Evolutionary conservation across 1,139 yeast genomes (phyloP).

Genomic region (Kodamaea fungicola): DNA sequence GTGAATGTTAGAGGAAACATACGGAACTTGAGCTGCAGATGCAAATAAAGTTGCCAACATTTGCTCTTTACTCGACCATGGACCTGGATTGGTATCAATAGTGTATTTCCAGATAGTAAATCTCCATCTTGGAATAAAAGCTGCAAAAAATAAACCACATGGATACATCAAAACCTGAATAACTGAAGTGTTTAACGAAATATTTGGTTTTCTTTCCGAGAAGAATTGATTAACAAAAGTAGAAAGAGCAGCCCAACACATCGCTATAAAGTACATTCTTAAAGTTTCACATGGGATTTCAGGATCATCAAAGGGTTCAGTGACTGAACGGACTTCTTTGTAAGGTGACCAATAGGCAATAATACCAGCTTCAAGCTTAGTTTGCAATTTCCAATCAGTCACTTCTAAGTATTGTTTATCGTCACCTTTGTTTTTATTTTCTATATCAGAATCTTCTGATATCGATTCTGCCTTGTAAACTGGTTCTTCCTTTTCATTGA

Average conservation of each 20-base stretch:
- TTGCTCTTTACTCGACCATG: conserved; percentile 21
- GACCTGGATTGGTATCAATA: conserved; percentile 20
- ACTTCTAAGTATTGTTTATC: too few relatives aligned
- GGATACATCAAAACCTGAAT: conserved; percentile 59
- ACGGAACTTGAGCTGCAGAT: conserved; percentile 5
- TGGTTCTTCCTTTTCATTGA: too few relatives aligned
- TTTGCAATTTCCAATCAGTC: conserved; percentile 13
- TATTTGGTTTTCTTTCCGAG: conserved; percentile 50
- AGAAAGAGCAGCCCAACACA: conserved; percentile 54
- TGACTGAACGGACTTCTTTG: conserved; percentile 59
- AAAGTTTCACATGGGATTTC: conserved; percentile 49
- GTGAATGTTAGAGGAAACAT: conserved; percentile 14
- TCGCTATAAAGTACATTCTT: conserved; percentile 52
- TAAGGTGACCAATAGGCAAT: conserved; percentile 57
- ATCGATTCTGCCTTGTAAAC: too few relatives aligned
- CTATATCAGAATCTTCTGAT: too few relatives aligned
- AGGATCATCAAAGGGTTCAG: conserved; percentile 52
- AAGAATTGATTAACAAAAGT: conserved; percentile 58
- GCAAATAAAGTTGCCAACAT: conserved; percentile 16
- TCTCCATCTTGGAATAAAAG: conserved; percentile 19
- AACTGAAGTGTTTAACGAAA: conserved; percentile 42
- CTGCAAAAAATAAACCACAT: conserved; percentile 39
- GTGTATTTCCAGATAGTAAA: conserved; percentile 14
- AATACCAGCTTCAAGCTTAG: conserved; percentile 22
- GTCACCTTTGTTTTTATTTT: too few relatives aligned